Base-by-base conservation (phyloP, 306 rosid genomes). In the Pterocarpus santalinus region DNA sequence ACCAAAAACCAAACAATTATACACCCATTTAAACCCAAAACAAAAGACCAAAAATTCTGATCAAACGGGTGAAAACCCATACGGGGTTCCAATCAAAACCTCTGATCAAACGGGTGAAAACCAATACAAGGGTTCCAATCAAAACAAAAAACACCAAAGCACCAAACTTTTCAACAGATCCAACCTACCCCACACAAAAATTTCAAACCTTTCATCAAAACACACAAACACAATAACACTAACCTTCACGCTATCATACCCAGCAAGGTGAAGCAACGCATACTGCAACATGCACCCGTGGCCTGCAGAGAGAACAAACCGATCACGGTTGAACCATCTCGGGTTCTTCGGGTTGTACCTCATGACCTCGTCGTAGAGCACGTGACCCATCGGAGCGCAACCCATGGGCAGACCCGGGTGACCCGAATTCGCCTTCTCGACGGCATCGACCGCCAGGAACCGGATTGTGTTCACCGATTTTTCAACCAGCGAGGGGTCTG, bases 321-420 rank as follows among this genome's bases (percentile, higher is more conserved):
- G 91, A 81, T 95, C 99, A 72, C 99, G 91, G 83, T 95, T 95
- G 77, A 95, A 95, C 99, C 99, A 95, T 61, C 83, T 76, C 1
- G 99, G 98, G 55, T 95, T 95, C 80, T 91, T 95, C 0, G 99
- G 99, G 77, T 95, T 95, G 51, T 90, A 95, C 83, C 75, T 90
- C 99, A 95, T 90, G 62, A 87, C 75, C 86, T 95, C 99, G 16
- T 95, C 99, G 64, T 90, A 95, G 36, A 95, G 80, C 17, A 95
- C 84, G 68, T 95, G 99, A 34, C 98, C 99, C 91, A 93, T 82
- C 4, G 99, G 99, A 14, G 99, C 99, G 65, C 99, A 95, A 0
- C 99, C 99, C 99, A 95, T 95, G 16, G 99, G 99, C 30, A 95
- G 36, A 49, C 99, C 99, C 35, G 98, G 99, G 78, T 95, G 99